Percentiles rank a stretch among this genome's conserved stretches.
Conservation (phyloP, 1,139 yeast species). For the Debaryomyces sp. region DNA sequence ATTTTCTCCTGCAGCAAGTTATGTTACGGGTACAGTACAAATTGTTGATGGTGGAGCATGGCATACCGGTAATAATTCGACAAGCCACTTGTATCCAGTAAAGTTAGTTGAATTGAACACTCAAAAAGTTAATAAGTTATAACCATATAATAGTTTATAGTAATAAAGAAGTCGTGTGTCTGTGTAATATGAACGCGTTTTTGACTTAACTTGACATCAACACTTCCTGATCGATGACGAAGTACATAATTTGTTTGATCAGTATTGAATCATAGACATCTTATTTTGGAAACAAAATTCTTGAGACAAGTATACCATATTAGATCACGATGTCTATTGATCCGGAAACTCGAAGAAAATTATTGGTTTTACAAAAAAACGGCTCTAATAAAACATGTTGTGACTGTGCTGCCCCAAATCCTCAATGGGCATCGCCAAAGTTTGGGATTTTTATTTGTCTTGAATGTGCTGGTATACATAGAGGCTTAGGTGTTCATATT, state of each 20-base stretch:
- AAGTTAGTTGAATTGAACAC: constrained; percentile 22
- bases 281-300: background rate
- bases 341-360: constrained; percentile 85
- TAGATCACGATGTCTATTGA: constrained; percentile 66
- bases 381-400: constrained; percentile 89
- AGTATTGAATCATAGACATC: background rate
- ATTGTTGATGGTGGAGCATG: constrained; percentile 89
- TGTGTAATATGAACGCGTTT: constrained; percentile 9
- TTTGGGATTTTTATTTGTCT: constrained; percentile 95
- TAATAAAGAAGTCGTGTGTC: constrained; percentile 7
- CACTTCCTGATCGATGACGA: background rate
- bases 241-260: background rate
- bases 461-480: constrained; percentile 96
- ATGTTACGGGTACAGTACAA: constrained; percentile 71
- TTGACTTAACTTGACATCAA: constrained; percentile 1
- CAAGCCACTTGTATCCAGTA: constrained; percentile 36
- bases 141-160: constrained; percentile 2
- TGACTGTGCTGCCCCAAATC: constrained; percentile 94
- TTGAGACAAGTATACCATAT: background rate
- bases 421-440: constrained; percentile 99
- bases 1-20: constrained; percentile 76
- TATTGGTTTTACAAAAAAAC: constrained; percentile 74
- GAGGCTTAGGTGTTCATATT: constrained; percentile 95
- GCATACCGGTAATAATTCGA: constrained; percentile 60
- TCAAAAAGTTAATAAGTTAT: constrained; percentile 18